Evolutionary conservation across 257 asterid species (phyloP), one percentile per base, ranked within the genome.

Genomic region (Linderniella brevidens): DNA sequence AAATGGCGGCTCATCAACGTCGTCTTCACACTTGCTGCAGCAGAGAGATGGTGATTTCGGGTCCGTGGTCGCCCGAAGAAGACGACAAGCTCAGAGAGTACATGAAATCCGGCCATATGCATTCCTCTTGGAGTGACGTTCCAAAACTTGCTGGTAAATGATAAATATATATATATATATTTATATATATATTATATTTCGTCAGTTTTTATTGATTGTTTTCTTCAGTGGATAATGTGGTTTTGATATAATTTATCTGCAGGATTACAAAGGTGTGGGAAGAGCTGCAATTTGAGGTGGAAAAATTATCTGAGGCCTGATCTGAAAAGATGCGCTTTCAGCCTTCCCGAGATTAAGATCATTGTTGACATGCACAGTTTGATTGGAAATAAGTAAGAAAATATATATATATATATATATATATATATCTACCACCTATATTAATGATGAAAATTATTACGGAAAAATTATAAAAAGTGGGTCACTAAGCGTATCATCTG

Each of bases 221-320:
- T 8, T 11, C 48, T 8, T 17, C 1, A 35, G 13, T 9, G 15
- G 49, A 14, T 17, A 46, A 6, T 46, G n/a, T 8, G 9, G 1
- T 9, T n/a, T n/a, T 4, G 3, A 4, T 17, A 1, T 46, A 11
- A 29, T 17, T 17, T 5, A 0, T 1, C 3, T 11, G 1, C 51
- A 46, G 51, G 51, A 11, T 46, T 46, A 35, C 32, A 46, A 35
- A 46, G 51, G 14, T 46, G 51, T 17, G 51, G 51, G 35, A 46
- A 17, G 51, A 46, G 51, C 13, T 46, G 51, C 11, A 46, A 35
- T 2, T 11, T 46, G 35, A 17, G 51, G 25, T 46, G 51, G 51
- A 46, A 10, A 4, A 46, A 46, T 13, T 46, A 46, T 13, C 51
- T 46, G 51, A 46, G 51, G 35, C 51, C 51, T 17, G 51, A 17